Percentiles rank a stretch among this genome's conserved stretches.
Conservation (phyloP, 1,139 yeast genomes). For the Sugiyamaella castrensis region DNA sequence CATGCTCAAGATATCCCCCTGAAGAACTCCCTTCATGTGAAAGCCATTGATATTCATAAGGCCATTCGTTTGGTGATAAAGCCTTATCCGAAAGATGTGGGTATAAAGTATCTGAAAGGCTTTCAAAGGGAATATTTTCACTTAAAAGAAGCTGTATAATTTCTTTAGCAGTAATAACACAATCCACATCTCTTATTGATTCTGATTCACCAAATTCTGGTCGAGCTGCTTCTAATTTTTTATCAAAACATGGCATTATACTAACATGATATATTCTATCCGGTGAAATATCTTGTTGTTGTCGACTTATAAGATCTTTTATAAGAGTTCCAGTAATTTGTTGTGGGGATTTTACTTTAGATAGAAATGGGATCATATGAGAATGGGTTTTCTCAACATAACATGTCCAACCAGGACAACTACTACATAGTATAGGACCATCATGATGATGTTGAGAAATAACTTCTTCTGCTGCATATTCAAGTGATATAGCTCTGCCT, state of each 20-base stretch:
- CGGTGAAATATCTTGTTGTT: slow-evolving; percentile 31
- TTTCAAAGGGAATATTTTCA: slow-evolving; percentile 34
- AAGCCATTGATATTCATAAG: slow-evolving; percentile 60
- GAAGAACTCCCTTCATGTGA: slow-evolving; percentile 72
- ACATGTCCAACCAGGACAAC: slow-evolving; percentile 97
- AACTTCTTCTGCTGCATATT: slow-evolving; percentile 56
- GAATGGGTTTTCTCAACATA: slow-evolving; percentile 97
- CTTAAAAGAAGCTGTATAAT: slow-evolving; percentile 67
- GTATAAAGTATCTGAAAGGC: slow-evolving; percentile 7
- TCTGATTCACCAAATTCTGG: slow-evolving; percentile 51
- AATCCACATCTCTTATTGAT: slow-evolving; percentile 67
- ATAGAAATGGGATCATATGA: slow-evolving; percentile 58
- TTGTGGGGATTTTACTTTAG: slow-evolving; percentile 79
- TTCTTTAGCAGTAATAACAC: slow-evolving; percentile 91
- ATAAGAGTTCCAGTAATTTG: slow-evolving; percentile 83
- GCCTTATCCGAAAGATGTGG: slow-evolving; percentile 13
- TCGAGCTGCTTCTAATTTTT: slow-evolving; percentile 90
- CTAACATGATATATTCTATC: slow-evolving; percentile 69
- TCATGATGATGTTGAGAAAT: slow-evolving; percentile 25
- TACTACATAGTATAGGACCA: slow-evolving; percentile 54
- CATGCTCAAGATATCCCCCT: slow-evolving; percentile 67
- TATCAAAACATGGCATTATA: slow-evolving; percentile 96
- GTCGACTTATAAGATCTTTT: slow-evolving; percentile 51
- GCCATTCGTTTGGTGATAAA: slow-evolving; percentile 59
- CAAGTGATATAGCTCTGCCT: slow-evolving; percentile 69